These are phyloP conservation scores for Skeletonema marinoi DNA, from an alignment of 108 stramenopile species.

Conservation along the genomic window DNA sequence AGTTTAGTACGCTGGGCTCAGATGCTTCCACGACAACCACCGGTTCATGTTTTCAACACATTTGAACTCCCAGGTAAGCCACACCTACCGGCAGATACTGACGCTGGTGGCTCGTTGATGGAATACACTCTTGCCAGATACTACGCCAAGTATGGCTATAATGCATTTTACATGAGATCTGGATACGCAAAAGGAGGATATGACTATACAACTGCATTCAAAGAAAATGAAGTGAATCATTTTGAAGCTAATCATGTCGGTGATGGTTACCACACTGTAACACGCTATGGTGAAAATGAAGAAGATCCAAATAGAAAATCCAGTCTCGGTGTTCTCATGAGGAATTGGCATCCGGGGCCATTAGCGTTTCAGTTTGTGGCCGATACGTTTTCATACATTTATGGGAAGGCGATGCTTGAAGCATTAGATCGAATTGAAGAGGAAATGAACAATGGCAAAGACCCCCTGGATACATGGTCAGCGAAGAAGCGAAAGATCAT, in stretches of 20 bases:
- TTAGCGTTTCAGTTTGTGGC: constrained; percentile 50
- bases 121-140: constrained; percentile 29
- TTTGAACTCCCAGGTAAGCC: constrained; percentile 2
- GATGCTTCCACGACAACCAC: constrained; percentile 49
- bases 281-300: constrained; percentile 54
- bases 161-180: constrained; percentile 49
- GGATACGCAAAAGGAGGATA: constrained; percentile 42
- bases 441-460: constrained; percentile 17
- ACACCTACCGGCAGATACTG: background rate
- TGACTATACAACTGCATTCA: constrained; percentile 41
- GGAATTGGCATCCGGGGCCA: constrained; percentile 55
- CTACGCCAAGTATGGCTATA: constrained; percentile 53
- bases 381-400: constrained; percentile 50
- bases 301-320: constrained; percentile 34
- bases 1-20: constrained; percentile 46
- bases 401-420: constrained; percentile 41
- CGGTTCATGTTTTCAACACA: constrained; percentile 44
- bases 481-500: constrained; percentile 22
- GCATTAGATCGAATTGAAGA: constrained; percentile 47
- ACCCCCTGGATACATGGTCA: constrained; percentile 39
- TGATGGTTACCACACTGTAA: constrained; percentile 55
- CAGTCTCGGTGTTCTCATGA: constrained; percentile 51
- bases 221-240: constrained; percentile 27
- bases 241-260: constrained; percentile 40
- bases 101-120: background rate